Evolutionary conservation across 2,329 filamentous ascomycete species (phyloP), one percentile per base, ranked within the genome.

Genomic region (Colletotrichum salicis): DNA sequence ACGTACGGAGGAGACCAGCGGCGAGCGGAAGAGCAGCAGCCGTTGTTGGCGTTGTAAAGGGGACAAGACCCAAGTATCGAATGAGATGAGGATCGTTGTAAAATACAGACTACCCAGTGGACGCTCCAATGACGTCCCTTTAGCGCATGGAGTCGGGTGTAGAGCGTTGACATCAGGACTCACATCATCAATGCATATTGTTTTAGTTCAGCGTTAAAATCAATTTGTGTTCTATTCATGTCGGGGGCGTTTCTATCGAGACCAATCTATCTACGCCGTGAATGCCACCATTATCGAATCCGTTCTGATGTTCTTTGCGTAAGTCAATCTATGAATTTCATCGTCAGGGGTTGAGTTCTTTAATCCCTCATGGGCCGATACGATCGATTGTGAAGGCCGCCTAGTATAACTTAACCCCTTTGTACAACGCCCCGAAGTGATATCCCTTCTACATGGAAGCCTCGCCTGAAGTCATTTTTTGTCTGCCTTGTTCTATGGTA

Each of bases 91-190:
- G 35, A 52, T 19, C 29, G 48, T 59, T 72, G 65, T 64, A 60
- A 35, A 69, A 41, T 70, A 70, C 55, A 60, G 48, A 64, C 64
- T 70, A 64, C 65, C 70, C 59, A 64, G 45, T 7, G 69, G 70
- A 69, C 41, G 65, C 60, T 57, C 31, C 27, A 29, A 29, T 27
- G 37, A 67, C 60, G 55, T 64, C 60, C 55, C 55, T 64, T 64
- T 60, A 64, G 61, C 31, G 64, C 52, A 64, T 56, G 66, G 65
- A 72, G 60, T 72, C 60, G 70, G 66, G 65, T 70, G 48, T 61
- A 71, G 70, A 64, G 64, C 65, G 55, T 64, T 70, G 48, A 45
- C 45, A 72, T 55, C 45, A 35, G 45, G 48, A 51, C 45, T 22
- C 61, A 56, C 48, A 61, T 64, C 33, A 56, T 64, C 33, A 56